Evolutionary conservation across 2,329 filamentous ascomycete species (phyloP).

Genomic region (Hymenoscyphus albidus): DNA sequence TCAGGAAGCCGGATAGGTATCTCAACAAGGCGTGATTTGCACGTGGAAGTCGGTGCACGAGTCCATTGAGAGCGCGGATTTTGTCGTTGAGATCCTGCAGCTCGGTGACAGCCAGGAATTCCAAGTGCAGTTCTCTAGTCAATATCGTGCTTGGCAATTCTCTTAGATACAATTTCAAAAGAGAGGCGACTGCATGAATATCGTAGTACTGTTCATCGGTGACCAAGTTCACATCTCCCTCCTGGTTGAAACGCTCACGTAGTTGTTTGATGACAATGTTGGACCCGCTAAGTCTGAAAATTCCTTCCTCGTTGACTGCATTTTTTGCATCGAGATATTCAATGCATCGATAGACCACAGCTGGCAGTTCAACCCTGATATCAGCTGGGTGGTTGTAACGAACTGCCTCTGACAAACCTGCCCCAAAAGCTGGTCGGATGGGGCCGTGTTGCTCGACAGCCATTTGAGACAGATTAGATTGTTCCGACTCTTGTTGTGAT

Average conservation of each 20-base stretch:
- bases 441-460: slow-evolving; percentile 48
- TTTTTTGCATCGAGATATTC: slow-evolving; percentile 85
- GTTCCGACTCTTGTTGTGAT: slow-evolving; percentile 49
- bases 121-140: slow-evolving; percentile 82
- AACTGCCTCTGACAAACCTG: slow-evolving; percentile 80
- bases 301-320: slow-evolving; percentile 83
- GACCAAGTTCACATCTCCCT: slow-evolving; percentile 86
- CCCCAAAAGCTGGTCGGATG: slow-evolving; percentile 75
- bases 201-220: slow-evolving; percentile 84
- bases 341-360: slow-evolving; percentile 92
- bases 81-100: slow-evolving; percentile 72
- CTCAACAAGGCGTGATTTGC: slow-evolving; percentile 78
- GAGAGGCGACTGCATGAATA: slow-evolving; percentile 89
- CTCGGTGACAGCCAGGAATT: slow-evolving; percentile 83
- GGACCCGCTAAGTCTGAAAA: slow-evolving; percentile 95
- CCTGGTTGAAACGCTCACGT: slow-evolving; percentile 86
- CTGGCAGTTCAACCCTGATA: slow-evolving; percentile 72
- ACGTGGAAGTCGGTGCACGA: slow-evolving; percentile 75
- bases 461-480: slow-evolving; percentile 40
- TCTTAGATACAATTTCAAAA: slow-evolving; percentile 89
- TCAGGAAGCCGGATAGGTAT: slow-evolving; percentile 82
- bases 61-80: slow-evolving; percentile 67
- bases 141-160: slow-evolving; percentile 89
- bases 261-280: slow-evolving; percentile 90
- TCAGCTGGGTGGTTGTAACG: slow-evolving; percentile 71